These are phyloP conservation scores for Auriscalpium orientale DNA, from an alignment of 768 basidiomycete genomes.

Conservation along the genomic window DNA sequence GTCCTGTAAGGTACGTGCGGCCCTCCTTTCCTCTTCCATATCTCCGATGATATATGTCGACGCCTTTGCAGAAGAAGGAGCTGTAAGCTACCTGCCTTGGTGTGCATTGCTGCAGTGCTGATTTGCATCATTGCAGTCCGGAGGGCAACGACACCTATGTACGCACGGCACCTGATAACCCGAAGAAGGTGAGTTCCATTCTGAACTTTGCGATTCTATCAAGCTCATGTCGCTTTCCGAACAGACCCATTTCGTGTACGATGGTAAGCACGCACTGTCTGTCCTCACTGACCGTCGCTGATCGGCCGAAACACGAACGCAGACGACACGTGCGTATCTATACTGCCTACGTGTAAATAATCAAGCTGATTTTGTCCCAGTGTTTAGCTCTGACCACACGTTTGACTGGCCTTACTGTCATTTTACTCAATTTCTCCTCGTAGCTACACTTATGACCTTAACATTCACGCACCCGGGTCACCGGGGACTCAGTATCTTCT, in stretches of 20 bases:
- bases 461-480: too few relatives aligned
- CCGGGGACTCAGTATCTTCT: too few relatives aligned
- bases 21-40: neutral
- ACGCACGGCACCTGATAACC: slow-evolving; percentile 68
- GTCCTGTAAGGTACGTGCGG: slow-evolving; percentile 66
- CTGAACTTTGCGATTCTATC: neutral
- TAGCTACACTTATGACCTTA: too few relatives aligned
- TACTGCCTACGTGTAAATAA: neutral
- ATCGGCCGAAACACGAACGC: too few relatives aligned
- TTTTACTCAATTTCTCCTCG: too few relatives aligned
- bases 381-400: neutral
- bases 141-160: slow-evolving; percentile 83
- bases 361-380: neutral
- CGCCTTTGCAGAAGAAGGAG: slow-evolving; percentile 42
- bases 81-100: slow-evolving; percentile 19
- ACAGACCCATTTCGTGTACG: slow-evolving; percentile 76
- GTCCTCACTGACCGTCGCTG: neutral
- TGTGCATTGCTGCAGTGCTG: neutral
- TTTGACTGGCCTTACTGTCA: too few relatives aligned
- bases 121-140: slow-evolving; percentile 40
- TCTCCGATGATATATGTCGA: neutral
- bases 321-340: slow-evolving; percentile 16
- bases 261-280: slow-evolving; percentile 39
- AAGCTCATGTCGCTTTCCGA: slow-evolving; percentile 2
- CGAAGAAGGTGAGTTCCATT: slow-evolving; percentile 61